Conservation (phyloP, 805 yeast genomes). For the Metschnikowia hibisci region DNA sequence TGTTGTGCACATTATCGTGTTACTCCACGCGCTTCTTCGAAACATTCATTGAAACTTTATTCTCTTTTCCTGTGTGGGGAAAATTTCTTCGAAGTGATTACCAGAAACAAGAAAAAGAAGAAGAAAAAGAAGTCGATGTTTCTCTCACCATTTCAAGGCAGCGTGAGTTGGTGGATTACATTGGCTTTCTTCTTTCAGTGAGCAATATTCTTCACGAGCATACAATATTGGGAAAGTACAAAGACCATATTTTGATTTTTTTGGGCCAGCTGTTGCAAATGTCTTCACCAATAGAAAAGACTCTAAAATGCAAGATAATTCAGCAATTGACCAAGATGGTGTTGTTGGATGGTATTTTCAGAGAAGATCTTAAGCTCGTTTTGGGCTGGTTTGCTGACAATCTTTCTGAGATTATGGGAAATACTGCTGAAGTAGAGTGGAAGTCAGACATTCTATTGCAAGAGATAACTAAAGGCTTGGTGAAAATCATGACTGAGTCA, state of each 20-base stretch:
- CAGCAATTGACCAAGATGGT: conserved; percentile 60
- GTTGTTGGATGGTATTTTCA: conserved; percentile 46
- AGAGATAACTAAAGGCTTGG: conserved; percentile 54
- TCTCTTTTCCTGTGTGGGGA: conserved; percentile 42
- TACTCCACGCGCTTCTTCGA: conserved; percentile 47
- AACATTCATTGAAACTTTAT: conserved; percentile 35
- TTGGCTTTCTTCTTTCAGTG: conserved; percentile 54
- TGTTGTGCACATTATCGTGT: conserved; percentile 54
- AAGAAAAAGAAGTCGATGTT: conserved; percentile 18
- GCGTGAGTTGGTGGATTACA: conserved; percentile 53
- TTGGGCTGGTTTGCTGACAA: conserved; percentile 65
- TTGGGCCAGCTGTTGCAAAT: conserved; percentile 68
- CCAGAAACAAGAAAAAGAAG: conserved; percentile 7
- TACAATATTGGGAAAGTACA: conserved; percentile 43
- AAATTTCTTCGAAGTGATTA: conserved; percentile 27
- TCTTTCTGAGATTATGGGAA: conserved; percentile 38
- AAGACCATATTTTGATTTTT: conserved; percentile 65
- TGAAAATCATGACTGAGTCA: conserved; percentile 35
- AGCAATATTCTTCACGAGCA: conserved; percentile 26
- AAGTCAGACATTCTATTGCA: conserved; percentile 47
- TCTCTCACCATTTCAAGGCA: conserved; percentile 51
- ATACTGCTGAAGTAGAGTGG: conserved; percentile 20
- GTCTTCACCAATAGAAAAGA: conserved; percentile 63
- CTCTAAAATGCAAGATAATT: conserved; percentile 63
- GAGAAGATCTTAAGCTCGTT: conserved; percentile 56